Evolutionary conservation across 139 green algal species (phyloP).

Genomic region (Chlorella sp.): DNA sequence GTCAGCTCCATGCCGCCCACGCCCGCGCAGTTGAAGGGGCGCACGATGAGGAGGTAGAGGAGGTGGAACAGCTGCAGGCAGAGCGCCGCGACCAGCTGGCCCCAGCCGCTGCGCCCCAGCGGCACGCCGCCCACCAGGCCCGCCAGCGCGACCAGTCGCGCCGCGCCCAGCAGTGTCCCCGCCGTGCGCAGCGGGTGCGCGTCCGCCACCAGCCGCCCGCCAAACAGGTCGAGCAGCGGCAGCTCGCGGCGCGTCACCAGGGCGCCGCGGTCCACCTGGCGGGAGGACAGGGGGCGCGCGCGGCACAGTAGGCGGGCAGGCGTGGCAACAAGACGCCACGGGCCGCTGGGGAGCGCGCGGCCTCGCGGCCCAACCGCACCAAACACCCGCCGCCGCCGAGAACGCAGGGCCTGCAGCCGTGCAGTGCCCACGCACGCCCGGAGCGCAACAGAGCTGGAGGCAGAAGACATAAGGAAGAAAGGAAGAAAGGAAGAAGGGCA

Average conservation of each 20-base stretch:
- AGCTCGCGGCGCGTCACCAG: conserved; percentile 23
- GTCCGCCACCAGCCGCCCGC: not conserved
- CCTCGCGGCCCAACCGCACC: too few species aligned
- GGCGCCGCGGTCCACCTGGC: conserved; percentile 32
- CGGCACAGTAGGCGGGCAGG: too few species aligned
- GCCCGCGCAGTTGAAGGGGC: conserved; percentile 16
- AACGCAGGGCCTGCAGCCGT: too few species aligned
- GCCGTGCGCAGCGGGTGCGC: conserved; percentile 11
- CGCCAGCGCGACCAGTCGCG: not conserved
- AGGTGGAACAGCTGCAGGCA: conserved; percentile 9
- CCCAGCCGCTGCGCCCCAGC: too few species aligned
- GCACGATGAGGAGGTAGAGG: conserved; percentile 14
- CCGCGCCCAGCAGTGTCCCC: conserved; percentile 4
- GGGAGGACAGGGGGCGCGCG: too few species aligned
- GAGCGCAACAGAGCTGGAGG: not conserved
- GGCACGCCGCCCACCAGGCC: not conserved
- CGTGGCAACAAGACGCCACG: too few species aligned
- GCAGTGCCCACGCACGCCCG: too few species aligned
- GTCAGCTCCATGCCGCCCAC: conserved; percentile 24
- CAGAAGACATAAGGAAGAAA: not conserved
- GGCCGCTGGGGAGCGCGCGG: too few species aligned
- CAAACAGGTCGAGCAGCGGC: not conserved
- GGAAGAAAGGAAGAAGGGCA: not conserved
- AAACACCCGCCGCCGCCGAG: too few species aligned
- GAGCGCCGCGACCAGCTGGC: not conserved